These are phyloP conservation scores for Eucalyptus erythrocorys DNA, from an alignment of 345 rosid genomes.

Conservation along the genomic window DNA sequence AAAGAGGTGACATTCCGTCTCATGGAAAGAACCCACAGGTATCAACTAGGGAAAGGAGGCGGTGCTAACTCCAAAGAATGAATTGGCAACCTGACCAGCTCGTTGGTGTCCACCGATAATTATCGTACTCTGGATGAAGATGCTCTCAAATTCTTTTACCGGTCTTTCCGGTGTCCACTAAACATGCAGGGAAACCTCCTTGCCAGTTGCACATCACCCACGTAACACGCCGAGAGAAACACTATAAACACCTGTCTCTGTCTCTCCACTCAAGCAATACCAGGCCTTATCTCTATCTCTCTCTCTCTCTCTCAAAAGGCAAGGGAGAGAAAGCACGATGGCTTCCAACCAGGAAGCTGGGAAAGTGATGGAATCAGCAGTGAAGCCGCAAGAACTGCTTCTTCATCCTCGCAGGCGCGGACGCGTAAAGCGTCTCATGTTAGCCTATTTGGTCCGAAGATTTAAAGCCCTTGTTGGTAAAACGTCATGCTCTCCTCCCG, in stretches of 20 bases:
- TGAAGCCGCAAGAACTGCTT: neutral
- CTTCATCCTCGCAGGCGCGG: neutral
- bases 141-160: neutral
- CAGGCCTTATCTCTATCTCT: neutral
- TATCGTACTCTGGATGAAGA: neutral
- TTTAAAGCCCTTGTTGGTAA: neutral
- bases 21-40: neutral
- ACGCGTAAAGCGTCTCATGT: neutral
- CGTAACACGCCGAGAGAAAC: neutral
- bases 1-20: neutral
- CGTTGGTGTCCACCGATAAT: neutral
- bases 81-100: neutral
- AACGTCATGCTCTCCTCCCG: neutral
- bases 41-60: neutral
- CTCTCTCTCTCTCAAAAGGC: neutral
- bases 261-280: neutral
- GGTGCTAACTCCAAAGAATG: neutral
- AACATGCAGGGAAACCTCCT: neutral
- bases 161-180: neutral
- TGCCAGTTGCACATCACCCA: neutral
- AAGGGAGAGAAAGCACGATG: neutral
- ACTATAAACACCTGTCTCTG: neutral
- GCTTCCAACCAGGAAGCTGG: neutral
- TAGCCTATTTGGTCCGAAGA: neutral
- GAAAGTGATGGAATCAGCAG: neutral